These are phyloP conservation scores for Moesziomyces globuligerus DNA, from an alignment of 1,284 basidiomycete species.

Conservation along the genomic window DNA sequence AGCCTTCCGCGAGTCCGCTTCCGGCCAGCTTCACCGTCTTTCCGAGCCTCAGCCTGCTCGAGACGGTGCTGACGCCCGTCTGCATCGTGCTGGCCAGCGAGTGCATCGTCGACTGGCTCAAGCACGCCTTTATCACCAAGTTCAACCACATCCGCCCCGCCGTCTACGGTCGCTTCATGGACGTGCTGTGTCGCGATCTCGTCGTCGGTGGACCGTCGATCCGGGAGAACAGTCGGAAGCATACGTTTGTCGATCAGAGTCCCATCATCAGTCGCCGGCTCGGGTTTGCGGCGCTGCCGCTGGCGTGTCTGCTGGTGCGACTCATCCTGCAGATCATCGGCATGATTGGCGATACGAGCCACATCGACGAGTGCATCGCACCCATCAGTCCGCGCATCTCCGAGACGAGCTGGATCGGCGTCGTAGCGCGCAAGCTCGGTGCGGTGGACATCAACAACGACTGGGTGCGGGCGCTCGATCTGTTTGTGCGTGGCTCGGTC, in stretches of 20 bases:
- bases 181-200: slow-evolving; percentile 93
- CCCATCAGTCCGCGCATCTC: slow-evolving; percentile 20
- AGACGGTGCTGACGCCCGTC: slow-evolving; percentile 92
- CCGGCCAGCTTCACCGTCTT: slow-evolving; percentile 67
- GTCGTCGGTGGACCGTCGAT: slow-evolving; percentile 77
- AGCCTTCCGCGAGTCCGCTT: slow-evolving; percentile 73
- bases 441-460: slow-evolving; percentile 43
- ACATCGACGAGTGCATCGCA: slow-evolving; percentile 67
- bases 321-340: slow-evolving; percentile 81
- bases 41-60: slow-evolving; percentile 71
- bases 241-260: slow-evolving; percentile 92
- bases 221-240: slow-evolving; percentile 69
- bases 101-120: slow-evolving; percentile 96
- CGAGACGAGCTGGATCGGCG: slow-evolving; percentile 37
- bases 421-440: slow-evolving; percentile 31
- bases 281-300: slow-evolving; percentile 90
- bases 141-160: slow-evolving; percentile 87
- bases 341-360: slow-evolving; percentile 72
- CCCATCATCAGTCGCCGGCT: slow-evolving; percentile 91
- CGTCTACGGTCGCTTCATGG: slow-evolving; percentile 94
- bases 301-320: slow-evolving; percentile 89
- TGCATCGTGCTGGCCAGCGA: slow-evolving; percentile 90
- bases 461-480: slow-evolving; percentile 27
- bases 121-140: slow-evolving; percentile 99
- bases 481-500: slow-evolving; percentile 38